Evolutionary conservation across 225 moss, liverwort and hornwort genomes (phyloP).

Genomic region (Thuidium tamariscinum): DNA sequence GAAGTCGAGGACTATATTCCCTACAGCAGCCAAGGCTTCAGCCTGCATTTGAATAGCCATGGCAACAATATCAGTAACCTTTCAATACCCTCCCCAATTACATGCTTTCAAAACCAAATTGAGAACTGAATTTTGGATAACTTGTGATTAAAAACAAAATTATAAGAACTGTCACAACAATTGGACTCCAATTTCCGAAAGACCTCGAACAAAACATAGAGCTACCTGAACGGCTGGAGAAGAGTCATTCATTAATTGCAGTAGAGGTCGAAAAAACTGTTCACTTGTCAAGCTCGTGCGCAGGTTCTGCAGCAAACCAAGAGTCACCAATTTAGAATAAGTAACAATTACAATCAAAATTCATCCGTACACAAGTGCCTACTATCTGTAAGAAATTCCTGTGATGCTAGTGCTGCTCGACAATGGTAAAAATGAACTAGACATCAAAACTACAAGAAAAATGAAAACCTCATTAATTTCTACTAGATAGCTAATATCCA

Average conservation of each 20-base stretch:
- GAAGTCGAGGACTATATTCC: conserved; percentile 93
- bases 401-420: not conserved
- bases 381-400: not conserved
- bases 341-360: not conserved
- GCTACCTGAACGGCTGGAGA: conserved; percentile 80
- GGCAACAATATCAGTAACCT: not conserved
- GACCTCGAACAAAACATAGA: not conserved
- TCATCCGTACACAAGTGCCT: not conserved
- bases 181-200: not conserved
- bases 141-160: not conserved
- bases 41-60: conserved; percentile 38
- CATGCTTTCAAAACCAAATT: not conserved
- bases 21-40: conserved; percentile 79
- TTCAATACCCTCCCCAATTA: not conserved
- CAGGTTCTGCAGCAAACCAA: conserved; percentile 53
- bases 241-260: conserved; percentile 73
- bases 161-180: not conserved
- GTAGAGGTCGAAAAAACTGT: conserved; percentile 59
- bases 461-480: not conserved
- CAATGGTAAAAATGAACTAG: not conserved
- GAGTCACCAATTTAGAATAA: not conserved
- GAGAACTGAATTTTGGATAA: not conserved
- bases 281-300: conserved; percentile 75
- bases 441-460: not conserved
- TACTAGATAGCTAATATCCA: not conserved